Evolutionary conservation across 805 yeast species (phyloP).

Genomic region (Spathaspora gorwiae): DNA sequence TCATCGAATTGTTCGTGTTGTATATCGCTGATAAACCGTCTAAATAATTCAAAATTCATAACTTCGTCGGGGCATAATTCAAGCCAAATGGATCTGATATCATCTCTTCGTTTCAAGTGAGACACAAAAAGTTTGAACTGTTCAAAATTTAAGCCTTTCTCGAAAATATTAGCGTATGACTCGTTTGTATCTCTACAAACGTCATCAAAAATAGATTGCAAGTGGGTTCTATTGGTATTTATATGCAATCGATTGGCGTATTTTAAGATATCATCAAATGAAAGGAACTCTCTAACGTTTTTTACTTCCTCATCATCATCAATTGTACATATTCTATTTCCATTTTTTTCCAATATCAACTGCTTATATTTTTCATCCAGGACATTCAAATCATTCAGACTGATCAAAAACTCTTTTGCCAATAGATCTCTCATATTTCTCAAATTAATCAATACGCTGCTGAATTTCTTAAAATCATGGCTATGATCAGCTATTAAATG

Average conservation of each 20-base stretch:
- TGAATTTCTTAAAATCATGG: conserved; percentile 53
- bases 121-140: conserved; percentile 76
- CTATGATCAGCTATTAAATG: conserved; percentile 71
- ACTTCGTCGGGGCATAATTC: conserved; percentile 14
- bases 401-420: conserved; percentile 49
- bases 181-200: conserved; percentile 23
- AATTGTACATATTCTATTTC: background rate
- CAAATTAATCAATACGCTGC: conserved; percentile 54
- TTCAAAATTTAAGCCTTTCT: conserved; percentile 50
- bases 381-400: conserved; percentile 36
- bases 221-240: conserved; percentile 53
- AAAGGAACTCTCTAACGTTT: conserved; percentile 29
- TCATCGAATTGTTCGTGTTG: conserved; percentile 45
- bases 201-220: conserved; percentile 44
- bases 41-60: conserved; percentile 21
- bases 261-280: conserved; percentile 64
- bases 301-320: conserved; percentile 7
- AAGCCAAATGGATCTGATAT: conserved; percentile 51
- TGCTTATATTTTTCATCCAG: conserved; percentile 24
- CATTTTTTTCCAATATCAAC: conserved; percentile 19
- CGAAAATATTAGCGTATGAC: conserved; percentile 26
- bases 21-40: conserved; percentile 36
- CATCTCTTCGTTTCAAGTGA: conserved; percentile 60
- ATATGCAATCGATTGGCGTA: conserved; percentile 68
- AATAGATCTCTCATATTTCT: conserved; percentile 61